Evolutionary conservation across 1,284 basidiomycete genomes (phyloP).

Genomic region (Ceratobasidium sp.): DNA sequence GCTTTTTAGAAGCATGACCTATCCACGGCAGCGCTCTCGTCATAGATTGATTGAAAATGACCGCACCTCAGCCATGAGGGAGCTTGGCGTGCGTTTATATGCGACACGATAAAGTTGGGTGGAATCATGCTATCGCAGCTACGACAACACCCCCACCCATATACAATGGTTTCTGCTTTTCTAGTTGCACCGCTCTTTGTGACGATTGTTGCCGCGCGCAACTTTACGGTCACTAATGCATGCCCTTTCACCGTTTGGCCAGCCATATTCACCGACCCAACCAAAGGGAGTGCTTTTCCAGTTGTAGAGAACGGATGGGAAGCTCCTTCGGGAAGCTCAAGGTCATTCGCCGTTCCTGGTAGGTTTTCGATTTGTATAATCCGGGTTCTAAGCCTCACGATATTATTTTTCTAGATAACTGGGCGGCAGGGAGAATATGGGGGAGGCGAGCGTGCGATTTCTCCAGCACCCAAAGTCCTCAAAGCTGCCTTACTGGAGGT

Average conservation of each 20-base stretch:
- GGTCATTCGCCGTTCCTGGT: constrained; percentile 54
- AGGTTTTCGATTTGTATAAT: not conserved
- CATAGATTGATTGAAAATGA: not conserved
- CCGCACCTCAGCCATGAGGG: constrained; percentile 8
- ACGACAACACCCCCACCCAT: not conserved
- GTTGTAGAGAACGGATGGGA: constrained; percentile 51
- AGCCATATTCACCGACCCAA: constrained; percentile 34
- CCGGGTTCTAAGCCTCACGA: not conserved
- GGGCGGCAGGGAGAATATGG: constrained; percentile 59
- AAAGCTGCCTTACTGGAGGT: constrained; percentile 59
- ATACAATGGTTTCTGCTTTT: not conserved
- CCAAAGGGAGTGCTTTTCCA: constrained; percentile 43
- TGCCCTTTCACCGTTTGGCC: constrained; percentile 47
- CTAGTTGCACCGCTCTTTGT: constrained; percentile 43
- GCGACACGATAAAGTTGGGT: not conserved
- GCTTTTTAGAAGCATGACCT: not conserved
- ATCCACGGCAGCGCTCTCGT: constrained; percentile 21
- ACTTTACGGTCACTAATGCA: constrained; percentile 53
- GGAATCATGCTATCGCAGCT: no score
- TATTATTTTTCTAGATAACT: constrained; percentile 49
- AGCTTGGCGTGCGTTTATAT: constrained; percentile 25
- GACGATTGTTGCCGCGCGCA: constrained; percentile 49
- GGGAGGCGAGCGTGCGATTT: constrained; percentile 58
- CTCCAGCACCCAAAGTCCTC: constrained; percentile 56
- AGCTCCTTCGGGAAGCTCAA: constrained; percentile 50